A percentile compares a stretch with the other conserved stretches of the same genome.
Conservation (phyloP, 1,139 yeast species). For the Blastobotrys serpentis region DNA sequence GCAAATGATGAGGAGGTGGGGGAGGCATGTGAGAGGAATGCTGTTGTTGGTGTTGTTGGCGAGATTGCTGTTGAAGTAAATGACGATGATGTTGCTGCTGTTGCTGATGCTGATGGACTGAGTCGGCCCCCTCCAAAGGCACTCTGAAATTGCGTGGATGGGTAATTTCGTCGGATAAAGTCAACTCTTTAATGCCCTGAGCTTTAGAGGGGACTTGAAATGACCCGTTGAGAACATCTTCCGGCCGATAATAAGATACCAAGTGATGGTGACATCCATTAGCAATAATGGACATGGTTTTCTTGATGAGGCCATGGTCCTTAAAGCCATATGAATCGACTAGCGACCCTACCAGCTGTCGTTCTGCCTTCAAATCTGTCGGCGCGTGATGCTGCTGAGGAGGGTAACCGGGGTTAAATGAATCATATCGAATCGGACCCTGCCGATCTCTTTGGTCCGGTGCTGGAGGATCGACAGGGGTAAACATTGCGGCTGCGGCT, state of each 20-base stretch:
- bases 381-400: slow-evolving; percentile 4
- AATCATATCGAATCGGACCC: not conserved
- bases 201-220: slow-evolving; percentile 60
- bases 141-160: slow-evolving; percentile 56
- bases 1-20: slow-evolving; percentile 10
- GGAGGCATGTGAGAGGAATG: slow-evolving; percentile 8
- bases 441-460: not conserved
- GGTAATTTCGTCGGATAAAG: slow-evolving; percentile 58
- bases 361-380: slow-evolving; percentile 15
- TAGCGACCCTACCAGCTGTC: slow-evolving; percentile 53
- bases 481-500: slow-evolving; percentile 8
- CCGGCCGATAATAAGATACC: slow-evolving; percentile 72
- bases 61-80: slow-evolving; percentile 16
- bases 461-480: slow-evolving; percentile 9
- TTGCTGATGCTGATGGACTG: slow-evolving; percentile 21
- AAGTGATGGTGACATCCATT: slow-evolving; percentile 54
- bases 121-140: slow-evolving; percentile 35
- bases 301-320: slow-evolving; percentile 76
- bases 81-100: slow-evolving; percentile 17
- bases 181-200: slow-evolving; percentile 50
- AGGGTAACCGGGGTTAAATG: slow-evolving; percentile 10
- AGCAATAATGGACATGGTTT: slow-evolving; percentile 66
- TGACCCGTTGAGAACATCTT: slow-evolving; percentile 62
- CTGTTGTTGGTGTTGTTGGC: slow-evolving; percentile 5
- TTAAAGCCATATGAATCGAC: slow-evolving; percentile 65